These are phyloP conservation scores for Aspergillus heteromorphus DNA, from an alignment of 495 filamentous ascomycete species.

Conservation along the genomic window DNA sequence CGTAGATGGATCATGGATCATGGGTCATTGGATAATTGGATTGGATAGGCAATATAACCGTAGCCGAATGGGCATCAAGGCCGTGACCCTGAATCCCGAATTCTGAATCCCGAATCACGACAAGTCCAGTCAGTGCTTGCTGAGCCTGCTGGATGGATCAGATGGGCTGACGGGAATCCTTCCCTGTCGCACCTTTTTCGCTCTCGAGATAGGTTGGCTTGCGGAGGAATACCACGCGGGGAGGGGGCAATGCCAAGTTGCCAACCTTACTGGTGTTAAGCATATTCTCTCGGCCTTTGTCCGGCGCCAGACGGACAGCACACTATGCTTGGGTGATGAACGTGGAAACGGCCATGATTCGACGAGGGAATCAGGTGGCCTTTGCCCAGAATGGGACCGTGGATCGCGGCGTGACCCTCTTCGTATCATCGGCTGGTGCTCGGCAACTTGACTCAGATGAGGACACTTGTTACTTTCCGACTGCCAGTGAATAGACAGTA, in stretches of 20 bases:
- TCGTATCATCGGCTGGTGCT: conserved; percentile 8
- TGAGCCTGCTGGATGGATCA: too few relatives aligned
- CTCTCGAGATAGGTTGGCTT: neutral
- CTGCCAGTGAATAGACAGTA: neutral
- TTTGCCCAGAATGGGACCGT: neutral
- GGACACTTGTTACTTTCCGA: conserved; percentile 9
- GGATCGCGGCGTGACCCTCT: neutral
- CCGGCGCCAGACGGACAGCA: conserved; percentile 11
- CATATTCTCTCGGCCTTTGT: conserved; percentile 29
- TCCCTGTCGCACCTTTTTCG: neutral
- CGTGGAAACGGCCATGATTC: neutral
- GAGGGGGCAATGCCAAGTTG: conserved; percentile 14
- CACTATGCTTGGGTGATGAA: neutral
- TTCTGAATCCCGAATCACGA: too few relatives aligned
- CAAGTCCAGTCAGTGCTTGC: too few relatives aligned
- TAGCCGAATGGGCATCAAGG: too few relatives aligned
- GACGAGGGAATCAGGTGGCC: neutral
- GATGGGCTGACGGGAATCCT: too few relatives aligned
- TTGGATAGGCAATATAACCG: too few relatives aligned
- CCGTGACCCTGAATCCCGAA: too few relatives aligned
- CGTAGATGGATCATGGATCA: too few relatives aligned
- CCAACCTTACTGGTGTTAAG: conserved; percentile 47
- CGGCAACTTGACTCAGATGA: conserved; percentile 10
- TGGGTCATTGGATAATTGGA: too few relatives aligned
- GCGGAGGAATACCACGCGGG: neutral